Base-by-base conservation (phyloP, 208 protist genomes). In the Trypanosoma cruzi region DNA sequence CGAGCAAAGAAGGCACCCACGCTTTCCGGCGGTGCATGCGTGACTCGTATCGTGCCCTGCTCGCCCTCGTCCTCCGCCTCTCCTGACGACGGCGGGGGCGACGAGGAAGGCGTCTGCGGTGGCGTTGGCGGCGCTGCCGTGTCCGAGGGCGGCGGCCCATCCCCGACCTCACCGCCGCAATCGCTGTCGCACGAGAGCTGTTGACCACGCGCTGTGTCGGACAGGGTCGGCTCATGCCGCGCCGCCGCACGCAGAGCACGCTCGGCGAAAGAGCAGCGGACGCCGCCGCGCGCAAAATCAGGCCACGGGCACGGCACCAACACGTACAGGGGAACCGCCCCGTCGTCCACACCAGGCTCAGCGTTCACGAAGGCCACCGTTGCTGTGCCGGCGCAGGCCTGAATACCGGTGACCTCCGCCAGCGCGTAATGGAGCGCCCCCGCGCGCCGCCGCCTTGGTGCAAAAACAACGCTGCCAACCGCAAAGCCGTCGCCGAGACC, bases 311-410 rank as follows among this genome's bases (percentile, higher is more conserved):
- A 93, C 2, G 81, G 84, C 14, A 93, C 71, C 48, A 88, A 68
- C 48, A 84, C 77, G 63, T 84, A 88, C 14, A 93, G 49, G 8
- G 80, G 81, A 71, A 93, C 69, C 1, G 82, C 75, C 64, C 85
- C 81, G 65, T 93, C 88, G 40, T 93, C 88, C 11, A 89, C 83
- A 42, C 85, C 88, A 2, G 84, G 80, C 50, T 91, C 82, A 22
- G 78, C 71, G 36, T 80, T 82, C 53, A 85, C 69, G 54, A 89
- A 90, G 40, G 76, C 63, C 24, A 91, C 82, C 0, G 81, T 88
- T 37, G 84, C 85, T n/a, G 88, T 91, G 26, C 82, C 79, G 13
- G 80, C 69, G 66, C 66, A 78, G 46, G 53, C 62, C 68, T 93
- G 88, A 42, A 94, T 74, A 2, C 85, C 85, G 2, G 88, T 91